phyloP scores from a whole-genome alignment of 495 filamentous ascomycete species.

The Penicillium crystallinum region DNA sequence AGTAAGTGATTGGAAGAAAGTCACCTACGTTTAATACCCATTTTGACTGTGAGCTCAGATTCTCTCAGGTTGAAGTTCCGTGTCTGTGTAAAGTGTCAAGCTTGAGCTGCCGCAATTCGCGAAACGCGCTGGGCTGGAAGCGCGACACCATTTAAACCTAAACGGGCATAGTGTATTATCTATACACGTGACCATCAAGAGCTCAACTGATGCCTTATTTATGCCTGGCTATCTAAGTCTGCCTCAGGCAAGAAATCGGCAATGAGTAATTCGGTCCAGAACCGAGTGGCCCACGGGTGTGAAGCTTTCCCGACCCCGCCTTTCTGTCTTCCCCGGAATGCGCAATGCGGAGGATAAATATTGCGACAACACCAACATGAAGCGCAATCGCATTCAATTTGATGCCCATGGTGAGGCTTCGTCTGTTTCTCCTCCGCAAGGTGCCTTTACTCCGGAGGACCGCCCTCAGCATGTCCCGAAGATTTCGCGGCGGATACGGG shows the following conservation, averaged over 20 bases:
- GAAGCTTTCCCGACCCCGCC: conserved; percentile 21
- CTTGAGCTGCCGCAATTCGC: conserved; percentile 11
- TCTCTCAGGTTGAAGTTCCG: neutral
- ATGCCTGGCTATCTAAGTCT: conserved; percentile 7
- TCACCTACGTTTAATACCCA: conserved; percentile 81
- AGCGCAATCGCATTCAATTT: conserved; percentile 43
- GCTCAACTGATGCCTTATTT: neutral
- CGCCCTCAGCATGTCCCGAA: conserved; percentile 42
- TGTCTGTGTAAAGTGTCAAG: neutral
- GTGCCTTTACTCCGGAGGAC: conserved; percentile 28
- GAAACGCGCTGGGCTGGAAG: conserved; percentile 25
- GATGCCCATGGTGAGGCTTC: conserved; percentile 41
- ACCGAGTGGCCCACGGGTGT: conserved; percentile 7
- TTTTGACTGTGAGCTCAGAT: conserved; percentile 32
- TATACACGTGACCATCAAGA: conserved; percentile 12
- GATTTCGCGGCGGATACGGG: conserved; percentile 53
- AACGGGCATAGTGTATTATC: conserved; percentile 18
- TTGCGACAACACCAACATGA: conserved; percentile 28
- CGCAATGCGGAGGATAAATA: conserved; percentile 17
- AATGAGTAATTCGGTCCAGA: conserved; percentile 16
- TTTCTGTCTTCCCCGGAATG: conserved; percentile 21
- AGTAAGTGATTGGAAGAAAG: neutral
- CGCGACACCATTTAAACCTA: conserved; percentile 30
- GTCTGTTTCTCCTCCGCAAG: conserved; percentile 35
- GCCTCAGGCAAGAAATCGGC: neutral